Percentiles rank a stretch among this genome's conserved stretches.
Conservation (phyloP, 2,329 filamentous ascomycete species). For the Paecilomyces sp. region DNA sequence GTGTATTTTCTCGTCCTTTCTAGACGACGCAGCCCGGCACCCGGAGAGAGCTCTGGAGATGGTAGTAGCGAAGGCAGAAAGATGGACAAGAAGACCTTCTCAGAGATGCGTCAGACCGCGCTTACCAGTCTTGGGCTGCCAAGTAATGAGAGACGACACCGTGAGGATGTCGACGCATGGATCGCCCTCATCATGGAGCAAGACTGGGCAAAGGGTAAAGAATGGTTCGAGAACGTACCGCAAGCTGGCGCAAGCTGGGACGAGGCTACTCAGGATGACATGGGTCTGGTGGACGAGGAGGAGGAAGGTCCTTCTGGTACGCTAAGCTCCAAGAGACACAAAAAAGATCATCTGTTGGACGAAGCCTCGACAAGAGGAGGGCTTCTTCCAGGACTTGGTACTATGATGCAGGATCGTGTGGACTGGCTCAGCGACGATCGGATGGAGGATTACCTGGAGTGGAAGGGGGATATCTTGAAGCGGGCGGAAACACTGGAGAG, state of each 20-base stretch:
- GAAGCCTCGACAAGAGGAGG: constrained; percentile 21
- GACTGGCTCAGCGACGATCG: constrained; percentile 41
- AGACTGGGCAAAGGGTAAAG: constrained; percentile 49
- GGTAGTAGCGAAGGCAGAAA: constrained; percentile 13
- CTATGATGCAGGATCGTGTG: constrained; percentile 44
- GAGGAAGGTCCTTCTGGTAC: constrained; percentile 21
- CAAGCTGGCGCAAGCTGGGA: constrained; percentile 25
- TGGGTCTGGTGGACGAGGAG: constrained; percentile 27
- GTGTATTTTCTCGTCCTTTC: constrained; percentile 39
- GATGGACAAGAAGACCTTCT: constrained; percentile 34
- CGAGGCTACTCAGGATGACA: constrained; percentile 27
- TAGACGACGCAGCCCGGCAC: constrained; percentile 40
- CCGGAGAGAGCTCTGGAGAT: background rate
- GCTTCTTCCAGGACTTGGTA: constrained; percentile 40
- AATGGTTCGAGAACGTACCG: constrained; percentile 60
- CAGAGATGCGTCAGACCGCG: constrained; percentile 33
- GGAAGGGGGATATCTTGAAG: constrained; percentile 36
- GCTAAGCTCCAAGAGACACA: constrained; percentile 18
- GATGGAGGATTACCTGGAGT: constrained; percentile 32
- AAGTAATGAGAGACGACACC: constrained; percentile 34
- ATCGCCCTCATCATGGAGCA: constrained; percentile 48
- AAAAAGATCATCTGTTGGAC: constrained; percentile 7
- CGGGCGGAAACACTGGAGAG: constrained; percentile 27
- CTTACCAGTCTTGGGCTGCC: constrained; percentile 28
- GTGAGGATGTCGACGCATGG: constrained; percentile 54